A percentile compares a stretch with the other conserved stretches of the same genome.
Evolutionary conservation across 345 rosid species (phyloP).

Genomic region (Geranium rotundifolium): DNA sequence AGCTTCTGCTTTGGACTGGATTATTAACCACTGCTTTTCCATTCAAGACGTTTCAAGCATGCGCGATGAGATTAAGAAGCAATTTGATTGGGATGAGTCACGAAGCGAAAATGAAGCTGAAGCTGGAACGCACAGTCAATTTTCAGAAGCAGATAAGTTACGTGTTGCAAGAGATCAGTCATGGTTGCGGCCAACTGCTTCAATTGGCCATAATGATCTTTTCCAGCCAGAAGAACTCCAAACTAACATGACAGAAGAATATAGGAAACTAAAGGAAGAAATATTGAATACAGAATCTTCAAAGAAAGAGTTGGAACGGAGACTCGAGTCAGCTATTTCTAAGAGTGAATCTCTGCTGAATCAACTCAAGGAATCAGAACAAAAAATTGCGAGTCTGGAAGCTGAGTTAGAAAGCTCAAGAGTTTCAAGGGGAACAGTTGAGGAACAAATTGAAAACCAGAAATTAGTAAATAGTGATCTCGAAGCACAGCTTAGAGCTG

Average conservation of each 20-base stretch:
- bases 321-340: conserved; percentile 19
- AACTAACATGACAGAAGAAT: conserved; percentile 21
- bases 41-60: conserved; percentile 91
- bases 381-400: conserved; percentile 22
- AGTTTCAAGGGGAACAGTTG: conserved; percentile 19
- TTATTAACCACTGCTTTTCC: conserved; percentile 77
- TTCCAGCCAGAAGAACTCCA: conserved; percentile 18
- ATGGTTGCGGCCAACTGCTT: conserved; percentile 7
- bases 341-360: conserved; percentile 16
- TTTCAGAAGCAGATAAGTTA: conserved; percentile 28
- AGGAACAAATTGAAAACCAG: conserved; percentile 34
- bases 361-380: conserved; percentile 33
- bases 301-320: conserved; percentile 20
- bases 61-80: conserved; percentile 58
- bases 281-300: conserved; percentile 14
- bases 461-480: conserved; percentile 22
- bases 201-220: conserved; percentile 8
- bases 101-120: conserved; percentile 58
- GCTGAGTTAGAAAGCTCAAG: conserved; percentile 27
- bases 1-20: conserved; percentile 62
- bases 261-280: conserved; percentile 19
- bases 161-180: conserved; percentile 11
- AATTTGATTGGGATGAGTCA: conserved; percentile 57
- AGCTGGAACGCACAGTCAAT: conserved; percentile 23
- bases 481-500: conserved; percentile 20